Evolutionary conservation across 805 yeast genomes (phyloP).

Genomic region (Brettanomyces bruxellensis): DNA sequence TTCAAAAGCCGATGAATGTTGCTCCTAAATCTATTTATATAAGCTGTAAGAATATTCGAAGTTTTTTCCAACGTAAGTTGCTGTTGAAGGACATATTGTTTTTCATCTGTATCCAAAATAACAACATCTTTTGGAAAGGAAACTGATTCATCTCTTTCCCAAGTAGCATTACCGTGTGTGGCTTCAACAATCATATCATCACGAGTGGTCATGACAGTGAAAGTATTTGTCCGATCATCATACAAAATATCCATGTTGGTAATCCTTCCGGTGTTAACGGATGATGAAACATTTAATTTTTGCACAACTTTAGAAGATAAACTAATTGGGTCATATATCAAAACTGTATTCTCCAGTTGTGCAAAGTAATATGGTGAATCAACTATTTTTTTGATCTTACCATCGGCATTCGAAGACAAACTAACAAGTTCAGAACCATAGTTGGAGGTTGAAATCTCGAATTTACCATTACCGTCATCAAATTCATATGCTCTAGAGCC

Average conservation of each 20-base stretch:
- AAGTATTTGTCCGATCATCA: slow-evolving; percentile 1
- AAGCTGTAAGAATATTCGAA: slow-evolving; percentile 22
- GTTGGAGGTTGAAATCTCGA: not conserved
- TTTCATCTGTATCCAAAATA: slow-evolving; percentile 17
- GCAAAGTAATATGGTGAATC: slow-evolving; percentile 2
- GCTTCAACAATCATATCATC: slow-evolving; percentile 8
- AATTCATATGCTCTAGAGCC: slow-evolving; percentile 5
- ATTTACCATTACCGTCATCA: not conserved
- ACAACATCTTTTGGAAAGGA: slow-evolving; percentile 28
- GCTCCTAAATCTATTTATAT: slow-evolving; percentile 22
- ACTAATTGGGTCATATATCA: slow-evolving; percentile 14
- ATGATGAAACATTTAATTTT: too few species aligned
- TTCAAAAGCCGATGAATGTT: slow-evolving; percentile 15
- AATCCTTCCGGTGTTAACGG: too few species aligned
- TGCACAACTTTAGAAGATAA: slow-evolving; percentile 1
- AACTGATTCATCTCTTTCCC: slow-evolving; percentile 39
- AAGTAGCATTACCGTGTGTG: slow-evolving; percentile 19
- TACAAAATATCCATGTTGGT: not conserved
- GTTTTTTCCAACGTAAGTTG: slow-evolving; percentile 27
- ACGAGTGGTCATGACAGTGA: slow-evolving; percentile 9
- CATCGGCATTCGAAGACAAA: not conserved
- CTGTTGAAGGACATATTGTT: slow-evolving; percentile 13
- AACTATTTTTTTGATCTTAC: too few species aligned
- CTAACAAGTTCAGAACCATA: not conserved
- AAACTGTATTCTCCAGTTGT: slow-evolving; percentile 4